Conservation (phyloP, 768 basidiomycete genomes). For the Boletus tomentosulus region DNA sequence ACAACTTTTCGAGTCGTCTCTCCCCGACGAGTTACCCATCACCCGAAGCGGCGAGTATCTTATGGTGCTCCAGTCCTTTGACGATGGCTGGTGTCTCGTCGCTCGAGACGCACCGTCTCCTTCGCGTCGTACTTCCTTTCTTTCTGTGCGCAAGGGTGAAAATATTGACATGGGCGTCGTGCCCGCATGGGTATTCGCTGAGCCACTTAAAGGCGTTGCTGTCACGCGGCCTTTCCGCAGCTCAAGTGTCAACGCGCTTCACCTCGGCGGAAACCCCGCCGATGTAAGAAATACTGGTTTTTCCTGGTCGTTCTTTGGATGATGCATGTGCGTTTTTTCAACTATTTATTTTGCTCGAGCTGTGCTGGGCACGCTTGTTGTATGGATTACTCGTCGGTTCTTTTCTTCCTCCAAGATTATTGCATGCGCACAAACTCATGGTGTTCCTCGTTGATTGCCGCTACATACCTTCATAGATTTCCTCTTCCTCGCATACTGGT, state of each 20-base stretch:
- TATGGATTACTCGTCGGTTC: background rate
- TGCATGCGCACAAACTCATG: background rate
- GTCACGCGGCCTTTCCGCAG: conserved; percentile 63
- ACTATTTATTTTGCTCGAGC: background rate
- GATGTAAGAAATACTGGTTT: conserved; percentile 47
- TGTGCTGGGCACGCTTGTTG: background rate
- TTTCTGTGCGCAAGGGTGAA: conserved; percentile 21
- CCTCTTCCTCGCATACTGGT: background rate
- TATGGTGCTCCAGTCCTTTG: conserved; percentile 60
- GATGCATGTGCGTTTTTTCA: background rate
- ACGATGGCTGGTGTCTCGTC: conserved; percentile 80
- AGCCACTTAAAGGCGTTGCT: conserved; percentile 53
- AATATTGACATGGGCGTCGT: conserved; percentile 67
- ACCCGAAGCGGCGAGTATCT: conserved; percentile 52
- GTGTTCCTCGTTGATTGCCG: background rate
- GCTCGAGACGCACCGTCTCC: conserved; percentile 45
- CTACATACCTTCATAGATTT: background rate
- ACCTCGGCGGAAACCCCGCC: conserved; percentile 37
- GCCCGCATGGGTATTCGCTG: conserved; percentile 74
- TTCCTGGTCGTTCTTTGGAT: conserved; percentile 68
- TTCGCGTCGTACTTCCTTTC: conserved; percentile 35
- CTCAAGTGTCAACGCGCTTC: conserved; percentile 46
- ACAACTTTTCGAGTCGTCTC: conserved; percentile 62
- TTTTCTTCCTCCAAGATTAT: background rate
- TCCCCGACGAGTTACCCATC: conserved; percentile 70